Evolutionary conservation across 768 basidiomycete genomes (phyloP).

Genomic region (Naganishia antarctica): DNA sequence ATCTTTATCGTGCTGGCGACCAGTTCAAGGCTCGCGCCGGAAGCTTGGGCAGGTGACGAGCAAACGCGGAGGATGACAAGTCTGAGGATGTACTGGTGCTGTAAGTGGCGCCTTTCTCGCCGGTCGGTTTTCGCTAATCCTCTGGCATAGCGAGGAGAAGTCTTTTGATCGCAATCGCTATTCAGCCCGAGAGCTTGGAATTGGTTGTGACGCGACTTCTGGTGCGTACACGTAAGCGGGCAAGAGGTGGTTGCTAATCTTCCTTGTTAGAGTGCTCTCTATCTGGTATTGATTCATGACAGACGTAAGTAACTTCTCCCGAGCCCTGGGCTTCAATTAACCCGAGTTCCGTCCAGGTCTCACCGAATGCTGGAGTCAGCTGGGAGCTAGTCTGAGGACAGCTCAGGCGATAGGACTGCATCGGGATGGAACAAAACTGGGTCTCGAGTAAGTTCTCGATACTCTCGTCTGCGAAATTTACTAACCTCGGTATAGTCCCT

Average conservation of each 20-base stretch:
- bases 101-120: slow-evolving; percentile 54
- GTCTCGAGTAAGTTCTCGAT: slow-evolving; percentile 53
- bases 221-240: slow-evolving; percentile 44
- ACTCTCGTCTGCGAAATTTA: neutral
- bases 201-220: slow-evolving; percentile 86
- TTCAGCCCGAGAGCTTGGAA: slow-evolving; percentile 86
- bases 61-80: slow-evolving; percentile 71
- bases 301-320: slow-evolving; percentile 33
- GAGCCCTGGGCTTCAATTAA: neutral
- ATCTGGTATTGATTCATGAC: slow-evolving; percentile 53
- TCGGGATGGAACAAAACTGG: slow-evolving; percentile 74
- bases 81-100: slow-evolving; percentile 89
- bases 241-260: neutral
- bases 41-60: slow-evolving; percentile 74
- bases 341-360: slow-evolving; percentile 59
- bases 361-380: slow-evolving; percentile 92
- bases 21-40: slow-evolving; percentile 76
- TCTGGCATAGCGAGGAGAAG: slow-evolving; percentile 67
- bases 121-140: neutral
- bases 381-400: slow-evolving; percentile 86
- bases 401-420: slow-evolving; percentile 90
- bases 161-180: slow-evolving; percentile 82
- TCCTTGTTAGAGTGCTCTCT: slow-evolving; percentile 66
- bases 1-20: slow-evolving; percentile 89
- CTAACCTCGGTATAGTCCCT: slow-evolving; percentile 48